Base-by-base conservation (phyloP, 345 rosid species). In the Theobroma cacao region DNA sequence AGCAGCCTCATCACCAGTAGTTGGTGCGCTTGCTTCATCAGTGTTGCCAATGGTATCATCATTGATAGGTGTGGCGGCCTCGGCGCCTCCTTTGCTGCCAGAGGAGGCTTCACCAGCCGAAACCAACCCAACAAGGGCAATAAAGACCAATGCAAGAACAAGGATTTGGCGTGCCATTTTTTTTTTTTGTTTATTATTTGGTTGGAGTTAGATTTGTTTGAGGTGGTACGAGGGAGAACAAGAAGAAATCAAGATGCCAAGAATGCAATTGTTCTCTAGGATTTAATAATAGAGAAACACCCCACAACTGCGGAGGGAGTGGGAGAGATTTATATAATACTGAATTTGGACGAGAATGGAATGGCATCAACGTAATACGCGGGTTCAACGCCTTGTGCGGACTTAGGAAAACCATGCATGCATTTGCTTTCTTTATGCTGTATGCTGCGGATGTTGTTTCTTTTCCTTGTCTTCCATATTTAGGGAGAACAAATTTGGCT, bases 151-250 rank as follows among this genome's bases (percentile, higher is more conserved):
- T 22, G 82, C 76, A 50, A 88, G 69, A 81, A 78, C 41, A 60
- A 81, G 1, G 71, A 81, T 22, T 45, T 83, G 66, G 28, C 85
- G 80, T 24, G 87, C 88, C 91, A 90, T 90, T 47, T 50, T 82
- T n/a, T n/a, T n/a, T n/a, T 1, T 43, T 47, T 78, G 13, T 15
- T 45, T 69, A 76, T 53, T 30, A 0, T 79, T 83, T 59, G 45
- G 53, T 77, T 75, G 81, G 74, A n/a, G n/a, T n/a, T n/a, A n/a
- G 40, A 66, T 79, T 78, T 81, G 11, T 0, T 34, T 33, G 8
- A 26, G 17, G 61, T 24, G n/a, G 18, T 31, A 1, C 1, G n/a
- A 56, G 36, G 11, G n/a, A 13, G 30, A 22, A 40, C 0, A 36
- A 40, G 5, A 17, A 66, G 43, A 40, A 26, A 9, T 18, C 3